A percentile compares a stretch with the other conserved stretches of the same genome.
Evolutionary conservation across 1,284 basidiomycete genomes (phyloP).

Genomic region (Termitomyces sp.): DNA sequence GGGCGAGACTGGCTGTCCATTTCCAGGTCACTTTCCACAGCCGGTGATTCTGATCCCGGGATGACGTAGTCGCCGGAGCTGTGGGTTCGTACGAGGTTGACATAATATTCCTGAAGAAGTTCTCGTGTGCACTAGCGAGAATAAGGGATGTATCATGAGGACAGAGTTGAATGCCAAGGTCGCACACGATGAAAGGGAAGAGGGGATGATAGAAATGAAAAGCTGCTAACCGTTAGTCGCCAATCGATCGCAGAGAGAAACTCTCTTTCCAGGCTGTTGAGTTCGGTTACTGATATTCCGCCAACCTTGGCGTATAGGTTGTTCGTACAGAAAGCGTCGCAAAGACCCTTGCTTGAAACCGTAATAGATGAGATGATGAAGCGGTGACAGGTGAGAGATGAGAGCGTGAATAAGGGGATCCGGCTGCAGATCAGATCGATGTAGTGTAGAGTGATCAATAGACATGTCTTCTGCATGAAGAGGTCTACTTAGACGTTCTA

Average conservation of each 20-base stretch:
- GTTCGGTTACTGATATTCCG: constrained; percentile 83
- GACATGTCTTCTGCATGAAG: constrained; percentile 70
- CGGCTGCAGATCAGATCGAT: constrained; percentile 91
- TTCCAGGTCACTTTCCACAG: constrained; percentile 55
- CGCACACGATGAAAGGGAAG: constrained; percentile 5
- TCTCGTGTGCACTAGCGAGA: constrained; percentile 67
- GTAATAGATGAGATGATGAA: constrained; percentile 89
- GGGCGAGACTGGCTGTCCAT: constrained; percentile 51
- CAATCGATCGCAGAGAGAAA: constrained; percentile 88
- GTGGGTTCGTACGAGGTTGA: constrained; percentile 77
- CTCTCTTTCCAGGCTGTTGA: constrained; percentile 90
- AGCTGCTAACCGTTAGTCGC: constrained; percentile 77
- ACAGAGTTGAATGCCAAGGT: constrained; percentile 16
- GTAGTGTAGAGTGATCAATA: constrained; percentile 87
- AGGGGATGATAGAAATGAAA: constrained; percentile 15
- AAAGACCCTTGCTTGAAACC: constrained; percentile 86
- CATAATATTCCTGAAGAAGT: constrained; percentile 78
- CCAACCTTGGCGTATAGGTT: constrained; percentile 91
- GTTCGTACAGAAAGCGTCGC: constrained; percentile 91
- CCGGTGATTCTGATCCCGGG: constrained; percentile 37
- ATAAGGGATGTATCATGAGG: constrained; percentile 27
- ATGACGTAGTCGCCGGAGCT: constrained; percentile 57
- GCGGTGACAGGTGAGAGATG: constrained; percentile 91
- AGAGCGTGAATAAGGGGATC: constrained; percentile 82
- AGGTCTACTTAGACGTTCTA: constrained; percentile 5